Conservation (phyloP, 371 early-diverging fungal genomes). For the Rhizopus delemar region DNA sequence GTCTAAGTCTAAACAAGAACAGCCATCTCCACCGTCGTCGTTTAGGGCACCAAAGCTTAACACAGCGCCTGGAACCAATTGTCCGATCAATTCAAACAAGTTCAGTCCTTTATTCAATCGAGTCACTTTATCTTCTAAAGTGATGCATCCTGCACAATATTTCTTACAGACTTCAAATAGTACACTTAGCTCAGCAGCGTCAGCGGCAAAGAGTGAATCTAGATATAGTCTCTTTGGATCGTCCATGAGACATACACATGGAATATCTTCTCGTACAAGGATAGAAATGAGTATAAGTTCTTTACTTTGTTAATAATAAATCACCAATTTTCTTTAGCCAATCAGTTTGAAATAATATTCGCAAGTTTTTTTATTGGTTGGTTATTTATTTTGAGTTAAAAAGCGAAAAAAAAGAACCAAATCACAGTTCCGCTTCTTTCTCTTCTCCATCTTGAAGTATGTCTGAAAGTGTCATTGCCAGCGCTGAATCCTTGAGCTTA, state of each 20-base stretch:
- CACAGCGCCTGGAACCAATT: constrained; percentile 33
- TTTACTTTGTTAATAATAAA: constrained; percentile 31
- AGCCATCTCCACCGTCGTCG: not conserved
- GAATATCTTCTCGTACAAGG: constrained; percentile 23
- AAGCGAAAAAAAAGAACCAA: not conserved
- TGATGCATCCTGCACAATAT: constrained; percentile 48
- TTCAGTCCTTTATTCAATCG: constrained; percentile 21
- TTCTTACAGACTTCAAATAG: constrained; percentile 49
- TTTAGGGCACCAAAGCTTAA: constrained; percentile 19
- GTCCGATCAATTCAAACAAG: constrained; percentile 16
- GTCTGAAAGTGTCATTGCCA: constrained; percentile 37
- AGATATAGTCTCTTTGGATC: constrained; percentile 13
- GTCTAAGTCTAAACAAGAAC: not conserved
- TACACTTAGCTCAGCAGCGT: constrained; percentile 45
- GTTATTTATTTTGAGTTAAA: not conserved
- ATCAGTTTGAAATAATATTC: not conserved
- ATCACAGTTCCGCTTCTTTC: not conserved
- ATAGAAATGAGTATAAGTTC: constrained; percentile 43
- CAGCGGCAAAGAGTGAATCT: constrained; percentile 31
- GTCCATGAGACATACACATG: constrained; percentile 17
- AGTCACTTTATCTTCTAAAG: constrained; percentile 18
- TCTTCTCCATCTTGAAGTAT: constrained; percentile 15
- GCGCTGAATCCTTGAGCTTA: not conserved
- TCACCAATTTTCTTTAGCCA: constrained; percentile 13
- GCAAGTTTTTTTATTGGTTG: constrained; percentile 3